Evolutionary conservation across 73 alveolate genomes (phyloP).

Genomic region (Symbiodinium pilosum): DNA sequence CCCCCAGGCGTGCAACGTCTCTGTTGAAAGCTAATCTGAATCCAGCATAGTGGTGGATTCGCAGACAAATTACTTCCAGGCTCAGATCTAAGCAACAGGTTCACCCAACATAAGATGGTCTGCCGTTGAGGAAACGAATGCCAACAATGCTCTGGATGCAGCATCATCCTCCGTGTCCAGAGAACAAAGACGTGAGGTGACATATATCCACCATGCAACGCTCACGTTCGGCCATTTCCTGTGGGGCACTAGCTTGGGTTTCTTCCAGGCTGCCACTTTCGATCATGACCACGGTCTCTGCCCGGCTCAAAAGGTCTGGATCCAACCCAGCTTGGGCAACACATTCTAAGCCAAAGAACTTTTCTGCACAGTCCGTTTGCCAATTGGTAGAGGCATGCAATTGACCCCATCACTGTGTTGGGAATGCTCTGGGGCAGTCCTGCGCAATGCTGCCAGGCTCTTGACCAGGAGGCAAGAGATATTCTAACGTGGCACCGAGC

Average conservation of each 20-base stretch:
- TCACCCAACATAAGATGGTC: background rate
- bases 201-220: background rate
- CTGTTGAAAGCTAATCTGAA: too few relatives aligned
- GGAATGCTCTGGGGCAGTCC: background rate
- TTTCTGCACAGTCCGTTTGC: constrained; percentile 26
- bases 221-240: background rate
- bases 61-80: too few relatives aligned
- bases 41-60: too few relatives aligned
- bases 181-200: constrained; percentile 9
- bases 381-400: constrained; percentile 61
- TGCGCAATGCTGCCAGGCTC: constrained; percentile 22
- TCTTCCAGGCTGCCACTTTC: background rate
- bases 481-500: constrained; percentile 50
- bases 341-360: constrained; percentile 79
- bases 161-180: constrained; percentile 27
- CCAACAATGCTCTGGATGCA: constrained; percentile 15
- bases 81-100: too few relatives aligned
- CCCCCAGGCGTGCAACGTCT: too few relatives aligned
- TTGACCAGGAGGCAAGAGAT: constrained; percentile 43
- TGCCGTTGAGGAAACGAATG: constrained; percentile 10
- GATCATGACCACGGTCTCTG: constrained; percentile 2
- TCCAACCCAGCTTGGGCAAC: constrained; percentile 82
- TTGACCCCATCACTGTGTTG: background rate
- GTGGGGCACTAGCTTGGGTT: background rate
- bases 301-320: constrained; percentile 18